Evolutionary conservation across 2,329 filamentous ascomycete genomes (phyloP).

Genomic region (Aureobasidium uvarum): DNA sequence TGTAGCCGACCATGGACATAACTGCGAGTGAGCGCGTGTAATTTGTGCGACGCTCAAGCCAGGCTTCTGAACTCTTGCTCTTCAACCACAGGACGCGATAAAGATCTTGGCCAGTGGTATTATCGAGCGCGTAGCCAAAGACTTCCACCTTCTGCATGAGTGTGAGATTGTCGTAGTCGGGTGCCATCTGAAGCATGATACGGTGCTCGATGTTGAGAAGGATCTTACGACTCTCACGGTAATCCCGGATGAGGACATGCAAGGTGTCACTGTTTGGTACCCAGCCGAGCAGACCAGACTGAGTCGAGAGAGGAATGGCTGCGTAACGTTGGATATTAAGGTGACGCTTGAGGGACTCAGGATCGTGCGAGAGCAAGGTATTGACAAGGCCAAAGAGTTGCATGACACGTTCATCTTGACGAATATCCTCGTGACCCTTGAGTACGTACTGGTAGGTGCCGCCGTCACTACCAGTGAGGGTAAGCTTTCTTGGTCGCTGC

Average conservation of each 20-base stretch:
- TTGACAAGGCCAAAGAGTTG: conserved; percentile 98
- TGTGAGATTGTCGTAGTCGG: conserved; percentile 96
- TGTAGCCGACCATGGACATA: conserved; percentile 99
- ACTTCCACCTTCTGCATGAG: conserved; percentile 99
- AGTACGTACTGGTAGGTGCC: conserved; percentile 82
- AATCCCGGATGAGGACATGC: conserved; percentile 94
- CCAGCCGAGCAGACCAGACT: conserved; percentile 92
- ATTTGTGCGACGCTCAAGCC: conserved; percentile 97
- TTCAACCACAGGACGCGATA: conserved; percentile 99
- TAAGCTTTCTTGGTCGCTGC: conserved; percentile 88
- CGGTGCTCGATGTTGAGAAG: conserved; percentile 98
- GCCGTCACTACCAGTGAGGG: conserved; percentile 84
- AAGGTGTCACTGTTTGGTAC: conserved; percentile 97
- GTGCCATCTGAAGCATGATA: conserved; percentile 99
- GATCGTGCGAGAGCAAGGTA: conserved; percentile 87
- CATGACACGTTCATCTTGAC: conserved; percentile 99
- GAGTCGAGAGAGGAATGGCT: conserved; percentile 95
- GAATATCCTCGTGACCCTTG: conserved; percentile 99
- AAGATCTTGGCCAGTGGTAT: conserved; percentile 96
- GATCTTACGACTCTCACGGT: conserved; percentile 95
- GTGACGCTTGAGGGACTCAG: conserved; percentile 95
- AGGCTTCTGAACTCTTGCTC: conserved; percentile 96
- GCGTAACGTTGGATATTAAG: conserved; percentile 95
- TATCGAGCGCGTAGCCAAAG: conserved; percentile 97
- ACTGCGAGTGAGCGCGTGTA: conserved; percentile 96